Conservation (phyloP, 345 rosid genomes). For the Orychophragmus violaceus region DNA sequence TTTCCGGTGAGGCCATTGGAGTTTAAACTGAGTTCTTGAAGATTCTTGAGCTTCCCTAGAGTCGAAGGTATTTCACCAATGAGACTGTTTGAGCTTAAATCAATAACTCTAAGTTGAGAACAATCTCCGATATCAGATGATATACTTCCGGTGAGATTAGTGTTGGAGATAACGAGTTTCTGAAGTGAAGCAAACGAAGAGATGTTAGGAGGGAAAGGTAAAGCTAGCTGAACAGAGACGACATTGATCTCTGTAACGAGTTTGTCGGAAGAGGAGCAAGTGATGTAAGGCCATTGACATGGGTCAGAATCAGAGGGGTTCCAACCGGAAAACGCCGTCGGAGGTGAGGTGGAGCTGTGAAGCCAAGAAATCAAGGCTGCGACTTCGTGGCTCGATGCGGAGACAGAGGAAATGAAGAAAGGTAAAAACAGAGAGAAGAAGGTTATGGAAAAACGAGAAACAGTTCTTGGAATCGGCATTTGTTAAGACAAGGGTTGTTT, state of each 20-base stretch:
- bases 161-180: constrained; percentile 48
- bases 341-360: constrained; percentile 30
- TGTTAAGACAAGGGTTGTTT: constrained; percentile 35
- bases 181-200: constrained; percentile 46
- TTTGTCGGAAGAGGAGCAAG: constrained; percentile 39
- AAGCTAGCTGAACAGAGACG: constrained; percentile 47
- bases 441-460: constrained; percentile 17
- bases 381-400: constrained; percentile 45
- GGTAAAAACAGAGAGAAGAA: constrained; percentile 21
- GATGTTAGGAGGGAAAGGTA: constrained; percentile 54
- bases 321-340: constrained; percentile 47
- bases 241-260: constrained; percentile 55
- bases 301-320: constrained; percentile 55
- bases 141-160: constrained; percentile 63
- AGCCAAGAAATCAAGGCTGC: constrained; percentile 30
- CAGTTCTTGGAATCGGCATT: constrained; percentile 53
- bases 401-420: constrained; percentile 19
- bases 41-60: constrained; percentile 58
- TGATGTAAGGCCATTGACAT: constrained; percentile 60
- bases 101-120: constrained; percentile 32
- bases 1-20: constrained; percentile 62
- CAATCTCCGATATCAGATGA: constrained; percentile 51
- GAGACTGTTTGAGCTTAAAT: constrained; percentile 66
- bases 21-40: constrained; percentile 58
- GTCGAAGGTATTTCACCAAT: constrained; percentile 65